Evolutionary conservation across 75 land plant genomes (phyloP).

Genomic region (Pinus taeda): DNA sequence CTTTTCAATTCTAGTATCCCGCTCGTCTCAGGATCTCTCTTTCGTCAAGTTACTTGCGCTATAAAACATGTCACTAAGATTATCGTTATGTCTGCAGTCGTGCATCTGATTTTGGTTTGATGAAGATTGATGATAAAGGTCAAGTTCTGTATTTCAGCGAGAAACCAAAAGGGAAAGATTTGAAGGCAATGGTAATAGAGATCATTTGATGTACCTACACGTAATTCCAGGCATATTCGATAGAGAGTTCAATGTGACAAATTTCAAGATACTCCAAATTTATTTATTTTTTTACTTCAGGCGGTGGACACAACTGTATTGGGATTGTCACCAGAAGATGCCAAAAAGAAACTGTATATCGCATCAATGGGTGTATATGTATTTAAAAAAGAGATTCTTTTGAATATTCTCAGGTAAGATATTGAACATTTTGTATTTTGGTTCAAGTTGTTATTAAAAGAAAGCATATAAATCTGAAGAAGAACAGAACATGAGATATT

Average conservation of each 20-base stretch:
- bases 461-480: not conserved
- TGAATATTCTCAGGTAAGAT: constrained; percentile 91
- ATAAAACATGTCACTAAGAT: too few relatives aligned
- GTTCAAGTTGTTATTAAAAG: not conserved
- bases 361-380: constrained; percentile 99
- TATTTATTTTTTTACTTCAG: constrained; percentile 27
- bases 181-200: constrained; percentile 76
- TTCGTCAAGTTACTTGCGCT: too few relatives aligned
- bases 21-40: too few relatives aligned
- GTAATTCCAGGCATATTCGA: not conserved
- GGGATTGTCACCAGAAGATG: constrained; percentile 82
- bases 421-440: not conserved
- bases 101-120: constrained; percentile 93
- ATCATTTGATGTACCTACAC: not conserved
- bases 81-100: constrained; percentile 43
- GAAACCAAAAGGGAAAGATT: constrained; percentile 80
- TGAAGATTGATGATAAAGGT: constrained; percentile 90
- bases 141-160: constrained; percentile 77
- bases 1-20: too few relatives aligned
- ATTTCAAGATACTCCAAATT: not conserved
- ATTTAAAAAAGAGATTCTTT: constrained; percentile 89
- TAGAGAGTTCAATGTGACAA: not conserved
- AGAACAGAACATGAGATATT: not conserved
- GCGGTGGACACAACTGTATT: constrained; percentile 88
- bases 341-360: constrained; percentile 81